phyloP scores from a whole-genome alignment of 2,329 filamentous ascomycete genomes.

The Aspergillus tanneri region DNA sequence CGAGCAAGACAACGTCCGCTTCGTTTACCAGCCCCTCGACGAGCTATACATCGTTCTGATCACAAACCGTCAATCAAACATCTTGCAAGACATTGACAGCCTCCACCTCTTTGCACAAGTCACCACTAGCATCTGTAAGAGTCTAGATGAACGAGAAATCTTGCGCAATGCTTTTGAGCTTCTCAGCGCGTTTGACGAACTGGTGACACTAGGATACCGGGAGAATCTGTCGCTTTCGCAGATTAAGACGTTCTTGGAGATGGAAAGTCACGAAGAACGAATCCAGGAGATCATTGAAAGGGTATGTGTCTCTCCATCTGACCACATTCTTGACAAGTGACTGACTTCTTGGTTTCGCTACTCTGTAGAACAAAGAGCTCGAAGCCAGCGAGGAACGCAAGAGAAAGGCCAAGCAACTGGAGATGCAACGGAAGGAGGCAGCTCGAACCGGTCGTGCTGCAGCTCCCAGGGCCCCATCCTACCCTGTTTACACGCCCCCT shows the following conservation, averaged over 20 bases:
- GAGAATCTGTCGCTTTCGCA: constrained; percentile 95
- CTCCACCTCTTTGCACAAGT: constrained; percentile 97
- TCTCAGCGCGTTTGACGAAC: constrained; percentile 93
- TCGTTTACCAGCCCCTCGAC: constrained; percentile 97
- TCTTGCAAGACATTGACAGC: constrained; percentile 97
- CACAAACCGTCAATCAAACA: constrained; percentile 99
- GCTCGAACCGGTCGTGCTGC: constrained; percentile 69
- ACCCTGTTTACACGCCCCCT: constrained; percentile 85
- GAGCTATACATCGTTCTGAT: constrained; percentile 99
- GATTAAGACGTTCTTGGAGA: constrained; percentile 98
- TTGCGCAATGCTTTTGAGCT: constrained; percentile 92
- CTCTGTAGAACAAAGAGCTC: constrained; percentile 85
- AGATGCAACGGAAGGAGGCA: constrained; percentile 97
- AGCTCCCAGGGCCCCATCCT: constrained; percentile 73
- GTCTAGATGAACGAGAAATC: constrained; percentile 92
- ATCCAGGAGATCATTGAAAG: constrained; percentile 97
- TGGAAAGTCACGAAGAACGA: constrained; percentile 98
- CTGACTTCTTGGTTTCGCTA: constrained; percentile 23
- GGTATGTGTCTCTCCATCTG: constrained; percentile 51
- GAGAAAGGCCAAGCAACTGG: constrained; percentile 95
- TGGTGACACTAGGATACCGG: constrained; percentile 91
- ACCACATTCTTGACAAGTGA: constrained; percentile 10
- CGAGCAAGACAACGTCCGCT: constrained; percentile 98
- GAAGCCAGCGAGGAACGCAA: constrained; percentile 98
- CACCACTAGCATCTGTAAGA: constrained; percentile 94